Percentiles rank a stretch among this genome's conserved stretches.
Conservation (phyloP, 202 grass and related monocot species). For the Dendrocalamus latiflorus region DNA sequence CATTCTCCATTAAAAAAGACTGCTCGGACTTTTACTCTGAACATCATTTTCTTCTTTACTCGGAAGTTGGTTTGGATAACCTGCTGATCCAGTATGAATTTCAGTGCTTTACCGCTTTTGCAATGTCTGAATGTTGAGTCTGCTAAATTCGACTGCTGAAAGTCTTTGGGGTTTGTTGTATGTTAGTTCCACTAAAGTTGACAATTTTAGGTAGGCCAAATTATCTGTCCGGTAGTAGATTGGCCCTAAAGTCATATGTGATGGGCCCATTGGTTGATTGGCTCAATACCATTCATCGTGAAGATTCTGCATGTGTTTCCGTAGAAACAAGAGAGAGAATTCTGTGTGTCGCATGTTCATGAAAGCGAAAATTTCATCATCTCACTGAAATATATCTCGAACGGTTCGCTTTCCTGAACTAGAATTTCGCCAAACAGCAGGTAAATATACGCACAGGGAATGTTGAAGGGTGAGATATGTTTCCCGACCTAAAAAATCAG, state of each 20-base stretch:
- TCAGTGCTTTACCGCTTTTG: background rate
- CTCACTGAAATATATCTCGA: background rate
- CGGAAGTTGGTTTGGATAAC: background rate
- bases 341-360: background rate
- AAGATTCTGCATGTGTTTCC: background rate
- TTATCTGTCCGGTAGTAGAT: background rate
- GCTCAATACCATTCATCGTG: background rate
- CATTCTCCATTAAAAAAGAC: background rate
- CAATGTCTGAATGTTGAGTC: background rate
- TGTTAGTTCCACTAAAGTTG: background rate
- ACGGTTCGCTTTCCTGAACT: background rate
- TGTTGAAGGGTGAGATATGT: background rate
- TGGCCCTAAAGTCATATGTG: background rate
- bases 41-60: background rate
- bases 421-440: background rate
- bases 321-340: background rate
- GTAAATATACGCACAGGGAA: background rate
- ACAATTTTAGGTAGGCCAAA: background rate
- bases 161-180: background rate
- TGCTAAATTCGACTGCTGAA: background rate
- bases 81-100: background rate
- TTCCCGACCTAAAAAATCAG: background rate
- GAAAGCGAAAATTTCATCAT: background rate
- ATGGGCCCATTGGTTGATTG: background rate
- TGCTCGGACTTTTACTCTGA: too few species aligned